phyloP scores from a whole-genome alignment of 441 rosid genomes.

The Populus trichocarpa region DNA sequence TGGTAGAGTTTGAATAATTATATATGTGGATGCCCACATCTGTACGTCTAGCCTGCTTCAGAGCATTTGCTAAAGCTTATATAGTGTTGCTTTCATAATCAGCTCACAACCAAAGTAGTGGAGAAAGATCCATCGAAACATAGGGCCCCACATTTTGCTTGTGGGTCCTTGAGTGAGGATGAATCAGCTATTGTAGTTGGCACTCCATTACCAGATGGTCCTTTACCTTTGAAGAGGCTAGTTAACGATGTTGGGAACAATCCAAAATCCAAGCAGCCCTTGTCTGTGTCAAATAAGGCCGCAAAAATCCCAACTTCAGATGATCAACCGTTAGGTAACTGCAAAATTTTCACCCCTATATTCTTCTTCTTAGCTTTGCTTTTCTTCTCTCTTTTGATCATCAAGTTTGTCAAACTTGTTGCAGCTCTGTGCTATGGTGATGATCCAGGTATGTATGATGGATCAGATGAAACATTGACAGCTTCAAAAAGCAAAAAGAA shows the following conservation, averaged over 20 bases:
- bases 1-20: neutral
- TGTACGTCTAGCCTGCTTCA: neutral
- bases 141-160: constrained; percentile 63
- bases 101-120: constrained; percentile 64
- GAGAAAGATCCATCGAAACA: constrained; percentile 65
- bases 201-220: constrained; percentile 39
- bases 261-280: constrained; percentile 36
- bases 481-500: constrained; percentile 20
- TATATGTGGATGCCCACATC: neutral
- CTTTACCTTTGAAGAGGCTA: constrained; percentile 44
- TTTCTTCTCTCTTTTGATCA: neutral
- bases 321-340: constrained; percentile 33
- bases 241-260: constrained; percentile 34
- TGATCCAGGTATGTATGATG: constrained; percentile 39
- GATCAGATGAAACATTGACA: constrained; percentile 33
- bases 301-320: constrained; percentile 17
- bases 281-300: constrained; percentile 26
- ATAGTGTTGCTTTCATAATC: constrained; percentile 21
- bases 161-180: constrained; percentile 57
- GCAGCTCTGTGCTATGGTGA: constrained; percentile 51
- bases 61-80: constrained; percentile 14
- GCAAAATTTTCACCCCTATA: constrained; percentile 7
- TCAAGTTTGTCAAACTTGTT: constrained; percentile 8
- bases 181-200: constrained; percentile 44
- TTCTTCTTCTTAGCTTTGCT: neutral